Evolutionary conservation across 2,329 filamentous ascomycete species (phyloP).

Genomic region (Fusarium camptoceras): DNA sequence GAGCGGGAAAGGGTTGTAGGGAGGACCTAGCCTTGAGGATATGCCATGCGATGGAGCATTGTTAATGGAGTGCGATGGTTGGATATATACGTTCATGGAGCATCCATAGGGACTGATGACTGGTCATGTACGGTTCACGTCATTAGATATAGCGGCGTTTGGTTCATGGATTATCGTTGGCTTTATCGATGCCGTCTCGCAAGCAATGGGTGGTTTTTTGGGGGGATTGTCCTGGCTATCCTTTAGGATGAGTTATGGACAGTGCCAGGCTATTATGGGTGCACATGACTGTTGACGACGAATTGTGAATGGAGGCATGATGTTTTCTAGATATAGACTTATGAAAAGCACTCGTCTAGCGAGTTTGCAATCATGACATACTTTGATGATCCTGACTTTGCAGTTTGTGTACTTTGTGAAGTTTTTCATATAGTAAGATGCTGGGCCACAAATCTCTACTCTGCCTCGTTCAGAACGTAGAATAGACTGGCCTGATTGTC

Average conservation of each 20-base stretch:
- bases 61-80: slow-evolving; percentile 42
- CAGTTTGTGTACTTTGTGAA: neutral
- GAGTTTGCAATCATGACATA: slow-evolving; percentile 30
- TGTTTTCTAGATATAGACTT: slow-evolving; percentile 34
- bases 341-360: slow-evolving; percentile 27
- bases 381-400: slow-evolving; percentile 19
- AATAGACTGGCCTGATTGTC: neutral
- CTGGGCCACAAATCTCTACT: neutral
- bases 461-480: neutral
- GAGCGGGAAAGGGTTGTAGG: slow-evolving; percentile 16
- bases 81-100: slow-evolving; percentile 44
- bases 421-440: neutral
- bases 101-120: slow-evolving; percentile 43
- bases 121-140: slow-evolving; percentile 49
- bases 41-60: slow-evolving; percentile 20
- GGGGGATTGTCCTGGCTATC: slow-evolving; percentile 29
- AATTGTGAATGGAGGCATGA: slow-evolving; percentile 29
- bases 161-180: slow-evolving; percentile 48
- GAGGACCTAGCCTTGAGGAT: slow-evolving; percentile 1
- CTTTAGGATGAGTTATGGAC: slow-evolving; percentile 31
- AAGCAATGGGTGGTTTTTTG: slow-evolving; percentile 37
- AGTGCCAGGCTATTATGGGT: slow-evolving; percentile 24
- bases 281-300: slow-evolving; percentile 35
- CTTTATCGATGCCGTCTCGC: slow-evolving; percentile 42
- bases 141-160: slow-evolving; percentile 49